Conservation (phyloP, 2,329 filamentous ascomycete genomes). For the Ceratocystis lukuohia region DNA sequence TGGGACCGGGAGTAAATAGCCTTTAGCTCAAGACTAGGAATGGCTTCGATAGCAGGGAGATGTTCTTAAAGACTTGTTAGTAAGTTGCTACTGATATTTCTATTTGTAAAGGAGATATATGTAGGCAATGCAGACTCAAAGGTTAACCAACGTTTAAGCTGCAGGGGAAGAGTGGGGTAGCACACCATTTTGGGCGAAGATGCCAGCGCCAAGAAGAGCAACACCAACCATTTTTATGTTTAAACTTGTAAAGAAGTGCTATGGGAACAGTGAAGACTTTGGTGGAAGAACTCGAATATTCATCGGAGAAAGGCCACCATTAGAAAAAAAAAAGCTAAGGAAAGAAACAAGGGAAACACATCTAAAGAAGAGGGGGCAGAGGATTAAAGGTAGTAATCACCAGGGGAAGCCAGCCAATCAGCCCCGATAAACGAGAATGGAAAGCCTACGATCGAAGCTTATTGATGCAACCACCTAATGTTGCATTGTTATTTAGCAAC, state of each 20-base stretch:
- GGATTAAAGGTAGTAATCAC: not conserved
- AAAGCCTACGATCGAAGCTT: not conserved
- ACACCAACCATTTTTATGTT: conserved; percentile 30
- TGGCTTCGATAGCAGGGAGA: conserved; percentile 44
- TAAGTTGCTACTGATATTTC: not conserved
- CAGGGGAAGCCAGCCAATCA: not conserved
- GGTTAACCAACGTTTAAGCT: not conserved
- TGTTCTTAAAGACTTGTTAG: conserved; percentile 22
- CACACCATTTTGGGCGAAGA: conserved; percentile 45
- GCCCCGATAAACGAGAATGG: not conserved
- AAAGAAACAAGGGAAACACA: not conserved
- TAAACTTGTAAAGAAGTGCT: no score
- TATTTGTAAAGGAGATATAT: no score
- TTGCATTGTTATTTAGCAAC: not conserved
- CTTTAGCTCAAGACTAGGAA: conserved; percentile 40
- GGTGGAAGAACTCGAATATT: not conserved
- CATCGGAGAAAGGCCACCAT: not conserved
- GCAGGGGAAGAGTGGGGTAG: not conserved
- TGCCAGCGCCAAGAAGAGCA: conserved; percentile 49
- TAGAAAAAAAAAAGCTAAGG: not conserved
- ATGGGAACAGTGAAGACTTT: no score
- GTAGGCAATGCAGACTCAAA: not conserved
- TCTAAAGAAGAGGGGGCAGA: not conserved
- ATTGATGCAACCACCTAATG: not conserved
- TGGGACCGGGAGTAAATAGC: conserved; percentile 53